Evolutionary conservation across 73 alveolate genomes (phyloP).

Genomic region (Paramecium bursaria): DNA sequence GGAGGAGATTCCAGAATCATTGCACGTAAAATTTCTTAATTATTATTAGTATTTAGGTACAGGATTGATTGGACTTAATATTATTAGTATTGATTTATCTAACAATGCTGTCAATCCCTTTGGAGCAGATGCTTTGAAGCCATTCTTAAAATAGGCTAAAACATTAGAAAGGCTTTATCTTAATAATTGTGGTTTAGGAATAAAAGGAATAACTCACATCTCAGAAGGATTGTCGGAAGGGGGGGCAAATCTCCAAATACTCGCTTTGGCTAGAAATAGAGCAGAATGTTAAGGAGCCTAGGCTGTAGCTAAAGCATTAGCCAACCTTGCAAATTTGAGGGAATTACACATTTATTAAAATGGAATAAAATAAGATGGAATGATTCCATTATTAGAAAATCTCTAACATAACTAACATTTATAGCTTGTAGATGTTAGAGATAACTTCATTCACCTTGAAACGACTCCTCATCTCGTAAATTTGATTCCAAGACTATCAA

Average conservation of each 20-base stretch:
- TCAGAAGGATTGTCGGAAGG: constrained; percentile 66
- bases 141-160: constrained; percentile 67
- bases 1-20: constrained; percentile 66
- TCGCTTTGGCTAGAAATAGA: constrained; percentile 70
- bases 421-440: constrained; percentile 61
- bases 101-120: constrained; percentile 72
- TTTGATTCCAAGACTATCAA: constrained; percentile 5
- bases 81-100: constrained; percentile 60
- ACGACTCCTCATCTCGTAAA: constrained; percentile 45
- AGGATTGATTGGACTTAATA: constrained; percentile 58
- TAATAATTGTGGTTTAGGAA: constrained; percentile 70
- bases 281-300: constrained; percentile 69
- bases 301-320: constrained; percentile 64
- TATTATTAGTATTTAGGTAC: constrained; percentile 46
- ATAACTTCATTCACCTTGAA: constrained; percentile 65
- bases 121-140: constrained; percentile 71
- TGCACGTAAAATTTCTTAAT: not conserved
- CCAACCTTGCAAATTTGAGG: constrained; percentile 39
- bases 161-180: constrained; percentile 31
- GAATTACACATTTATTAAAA: constrained; percentile 65
- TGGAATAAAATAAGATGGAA: constrained; percentile 67
- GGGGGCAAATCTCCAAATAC: constrained; percentile 40
- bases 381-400: constrained; percentile 43
- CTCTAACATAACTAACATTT: constrained; percentile 34
- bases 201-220: constrained; percentile 56